phyloP scores from a whole-genome alignment of 495 filamentous ascomycete genomes.

The Daldinia caldariorum region DNA sequence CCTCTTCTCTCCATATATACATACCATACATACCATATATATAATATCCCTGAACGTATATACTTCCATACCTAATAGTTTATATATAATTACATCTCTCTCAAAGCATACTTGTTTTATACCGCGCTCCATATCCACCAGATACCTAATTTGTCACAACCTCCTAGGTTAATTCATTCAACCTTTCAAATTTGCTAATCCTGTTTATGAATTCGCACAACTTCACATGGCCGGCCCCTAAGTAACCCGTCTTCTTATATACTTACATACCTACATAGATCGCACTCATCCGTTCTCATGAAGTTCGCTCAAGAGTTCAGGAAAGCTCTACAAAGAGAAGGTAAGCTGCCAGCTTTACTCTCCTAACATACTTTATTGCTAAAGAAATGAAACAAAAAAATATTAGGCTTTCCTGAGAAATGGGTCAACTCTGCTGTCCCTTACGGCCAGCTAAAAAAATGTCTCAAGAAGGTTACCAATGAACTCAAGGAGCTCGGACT shows the following conservation, averaged over 20 bases:
- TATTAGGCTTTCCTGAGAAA: slow-evolving; percentile 63
- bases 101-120: neutral
- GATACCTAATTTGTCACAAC: neutral
- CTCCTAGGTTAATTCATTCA: neutral
- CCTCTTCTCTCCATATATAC: neutral
- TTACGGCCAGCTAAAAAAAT: slow-evolving; percentile 78
- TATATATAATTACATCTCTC: neutral
- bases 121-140: neutral
- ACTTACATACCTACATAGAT: neutral
- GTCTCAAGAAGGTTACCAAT: slow-evolving; percentile 70
- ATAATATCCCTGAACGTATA: too few species aligned
- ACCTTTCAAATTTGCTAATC: neutral
- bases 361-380: slow-evolving; percentile 10
- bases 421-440: slow-evolving; percentile 77
- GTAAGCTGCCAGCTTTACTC: slow-evolving; percentile 32
- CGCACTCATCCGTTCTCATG: slow-evolving; percentile 56
- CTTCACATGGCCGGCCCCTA: neutral
- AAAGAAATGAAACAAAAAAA: slow-evolving; percentile 12
- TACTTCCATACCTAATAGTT: neutral
- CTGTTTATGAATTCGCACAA: neutral
- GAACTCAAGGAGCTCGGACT: slow-evolving; percentile 71
- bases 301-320: slow-evolving; percentile 79
- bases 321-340: slow-evolving; percentile 64
- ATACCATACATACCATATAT: neutral
- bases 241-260: neutral